A percentile compares a stretch with the other conserved stretches of the same genome.
Evolutionary conservation across 306 rosid genomes (phyloP).

Genomic region (Vigna reflexopilosa): DNA sequence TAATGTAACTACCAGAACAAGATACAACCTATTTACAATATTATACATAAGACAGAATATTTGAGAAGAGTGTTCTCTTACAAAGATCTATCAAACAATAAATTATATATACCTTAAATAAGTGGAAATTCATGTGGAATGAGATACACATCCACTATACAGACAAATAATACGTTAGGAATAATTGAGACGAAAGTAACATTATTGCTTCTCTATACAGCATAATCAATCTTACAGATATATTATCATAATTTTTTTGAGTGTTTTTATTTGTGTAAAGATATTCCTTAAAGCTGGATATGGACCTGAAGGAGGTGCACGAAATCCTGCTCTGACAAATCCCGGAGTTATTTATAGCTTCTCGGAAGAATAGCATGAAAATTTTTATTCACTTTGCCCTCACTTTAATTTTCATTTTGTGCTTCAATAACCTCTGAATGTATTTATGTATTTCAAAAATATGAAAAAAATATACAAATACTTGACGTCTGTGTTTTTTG

Average conservation of each 20-base stretch:
- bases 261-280: neutral
- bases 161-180: neutral
- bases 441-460: neutral
- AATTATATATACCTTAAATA: conserved; percentile 4
- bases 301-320: conserved; percentile 3
- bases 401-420: conserved; percentile 7
- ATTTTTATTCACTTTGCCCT: neutral
- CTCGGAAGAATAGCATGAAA: neutral
- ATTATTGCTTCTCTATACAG: neutral
- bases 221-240: conserved; percentile 2
- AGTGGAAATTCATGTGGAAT: conserved; percentile 7
- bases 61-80: too few relatives aligned
- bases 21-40: too few relatives aligned
- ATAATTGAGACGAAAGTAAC: conserved; percentile 1
- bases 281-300: neutral
- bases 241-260: neutral
- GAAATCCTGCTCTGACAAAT: conserved; percentile 10
- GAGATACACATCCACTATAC: neutral
- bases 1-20: too few relatives aligned
- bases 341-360: conserved; percentile 23
- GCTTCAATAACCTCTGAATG: neutral
- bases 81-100: neutral
- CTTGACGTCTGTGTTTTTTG: conserved; percentile 40
- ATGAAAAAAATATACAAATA: conserved; percentile 8
- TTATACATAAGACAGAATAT: too few relatives aligned